These are phyloP conservation scores for Nitzschia sp. DNA, from an alignment of 108 stramenopile genomes.

Conservation along the genomic window DNA sequence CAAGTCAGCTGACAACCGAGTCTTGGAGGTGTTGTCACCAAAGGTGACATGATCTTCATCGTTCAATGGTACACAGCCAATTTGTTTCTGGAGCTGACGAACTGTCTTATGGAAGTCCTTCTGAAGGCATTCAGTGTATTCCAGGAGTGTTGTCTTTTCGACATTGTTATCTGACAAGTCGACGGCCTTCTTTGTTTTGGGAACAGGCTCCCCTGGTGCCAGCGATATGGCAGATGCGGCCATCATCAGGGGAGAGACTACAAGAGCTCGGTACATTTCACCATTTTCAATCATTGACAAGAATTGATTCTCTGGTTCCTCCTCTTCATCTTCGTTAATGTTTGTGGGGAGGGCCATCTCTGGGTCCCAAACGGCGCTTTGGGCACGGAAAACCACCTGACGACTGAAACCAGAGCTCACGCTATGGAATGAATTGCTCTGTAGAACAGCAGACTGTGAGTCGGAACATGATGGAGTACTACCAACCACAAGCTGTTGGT, in stretches of 20 bases:
- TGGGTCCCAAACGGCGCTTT: background rate
- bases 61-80: background rate
- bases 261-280: conserved; percentile 7
- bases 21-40: background rate
- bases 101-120: background rate
- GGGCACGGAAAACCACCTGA: conserved; percentile 4
- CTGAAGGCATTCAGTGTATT: background rate
- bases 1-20: conserved; percentile 5
- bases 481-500: conserved; percentile 13
- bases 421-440: conserved; percentile 5
- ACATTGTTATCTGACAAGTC: background rate
- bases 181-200: background rate
- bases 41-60: background rate
- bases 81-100: background rate
- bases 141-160: background rate
- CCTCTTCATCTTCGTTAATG: conserved; percentile 11
- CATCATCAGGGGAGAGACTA: conserved; percentile 4
- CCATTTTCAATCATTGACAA: conserved; percentile 13
- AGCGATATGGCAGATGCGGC: background rate
- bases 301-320: background rate
- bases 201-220: background rate
- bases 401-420: conserved; percentile 5
- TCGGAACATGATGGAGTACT: background rate
- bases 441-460: background rate
- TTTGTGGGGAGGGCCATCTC: background rate